Evolutionary conservation across 2,329 filamentous ascomycete species (phyloP).

Genomic region (Davidsoniella eucalypti): DNA sequence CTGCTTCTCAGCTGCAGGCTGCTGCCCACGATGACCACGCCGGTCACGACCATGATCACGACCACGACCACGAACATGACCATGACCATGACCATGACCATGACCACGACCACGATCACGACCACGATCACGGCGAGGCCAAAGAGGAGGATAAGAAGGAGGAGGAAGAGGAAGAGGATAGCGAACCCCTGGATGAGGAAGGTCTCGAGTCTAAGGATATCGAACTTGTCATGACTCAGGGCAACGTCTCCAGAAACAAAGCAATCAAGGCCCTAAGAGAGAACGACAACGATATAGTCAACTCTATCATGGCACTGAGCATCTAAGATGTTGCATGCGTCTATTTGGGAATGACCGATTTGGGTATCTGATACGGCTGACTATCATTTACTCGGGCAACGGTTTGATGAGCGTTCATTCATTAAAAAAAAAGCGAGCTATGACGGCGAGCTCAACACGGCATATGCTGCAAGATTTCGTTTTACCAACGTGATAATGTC

Average conservation of each 20-base stretch:
- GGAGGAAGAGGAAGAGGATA: constrained; percentile 79
- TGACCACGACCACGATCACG: constrained; percentile 41
- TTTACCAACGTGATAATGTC: too few relatives aligned
- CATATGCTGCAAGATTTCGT: too few relatives aligned
- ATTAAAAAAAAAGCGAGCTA: too few relatives aligned
- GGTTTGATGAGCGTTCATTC: too few relatives aligned
- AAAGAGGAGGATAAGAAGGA: constrained; percentile 81
- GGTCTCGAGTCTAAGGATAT: constrained; percentile 99
- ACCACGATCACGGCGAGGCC: constrained; percentile 57
- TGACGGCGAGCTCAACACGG: too few relatives aligned
- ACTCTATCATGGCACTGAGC: constrained; percentile 98
- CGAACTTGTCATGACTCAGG: constrained; percentile 96
- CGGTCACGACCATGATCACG: constrained; percentile 46
- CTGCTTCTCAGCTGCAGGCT: constrained; percentile 84
- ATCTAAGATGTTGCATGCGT: constrained; percentile 33
- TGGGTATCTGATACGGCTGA: too few relatives aligned
- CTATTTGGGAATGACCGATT: not conserved
- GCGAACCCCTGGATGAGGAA: constrained; percentile 85
- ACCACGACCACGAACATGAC: constrained; percentile 55
- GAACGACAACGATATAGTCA: constrained; percentile 99
- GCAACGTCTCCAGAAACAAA: constrained; percentile 93
- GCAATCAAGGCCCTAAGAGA: constrained; percentile 96
- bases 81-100: constrained; percentile 45
- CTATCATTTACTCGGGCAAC: too few relatives aligned
- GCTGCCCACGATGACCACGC: constrained; percentile 42